These are phyloP conservation scores for Podaxis carcinomalis DNA, from an alignment of 768 basidiomycete species.

Conservation along the genomic window DNA sequence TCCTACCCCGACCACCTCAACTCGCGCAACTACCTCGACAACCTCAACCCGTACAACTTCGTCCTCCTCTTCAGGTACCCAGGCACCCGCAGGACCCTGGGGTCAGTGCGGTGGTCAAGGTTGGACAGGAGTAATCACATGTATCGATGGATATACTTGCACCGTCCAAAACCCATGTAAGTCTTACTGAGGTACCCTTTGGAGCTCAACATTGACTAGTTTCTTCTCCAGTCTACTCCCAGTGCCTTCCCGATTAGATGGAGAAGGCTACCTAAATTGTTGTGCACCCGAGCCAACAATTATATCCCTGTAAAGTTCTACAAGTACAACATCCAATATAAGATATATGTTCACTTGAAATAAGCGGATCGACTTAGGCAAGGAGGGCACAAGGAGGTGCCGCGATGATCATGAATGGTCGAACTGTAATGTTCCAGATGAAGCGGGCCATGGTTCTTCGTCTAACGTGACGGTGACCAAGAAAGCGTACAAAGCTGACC, in stretches of 20 bases:
- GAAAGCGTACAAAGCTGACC: not conserved
- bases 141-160: slow-evolving; percentile 34
- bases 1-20: slow-evolving; percentile 15
- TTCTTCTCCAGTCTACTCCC: slow-evolving; percentile 35
- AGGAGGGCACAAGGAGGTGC: not conserved
- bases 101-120: slow-evolving; percentile 40
- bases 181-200: slow-evolving; percentile 13
- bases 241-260: slow-evolving; percentile 36
- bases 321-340: not conserved
- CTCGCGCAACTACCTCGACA: slow-evolving; percentile 14
- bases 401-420: slow-evolving; percentile 1
- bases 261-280: not conserved
- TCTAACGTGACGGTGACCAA: not conserved
- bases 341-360: not conserved
- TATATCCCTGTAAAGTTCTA: not conserved
- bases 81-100: slow-evolving; percentile 24
- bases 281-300: not conserved
- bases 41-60: slow-evolving; percentile 17
- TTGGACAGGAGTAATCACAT: slow-evolving; percentile 41
- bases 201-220: not conserved
- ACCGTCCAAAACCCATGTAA: slow-evolving; percentile 34
- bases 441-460: not conserved
- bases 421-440: slow-evolving; percentile 9
- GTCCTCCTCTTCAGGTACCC: slow-evolving; percentile 18
- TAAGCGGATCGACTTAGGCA: not conserved